Evolutionary conservation across 1,284 basidiomycete genomes (phyloP).

Genomic region (Naganishia sp.): DNA sequence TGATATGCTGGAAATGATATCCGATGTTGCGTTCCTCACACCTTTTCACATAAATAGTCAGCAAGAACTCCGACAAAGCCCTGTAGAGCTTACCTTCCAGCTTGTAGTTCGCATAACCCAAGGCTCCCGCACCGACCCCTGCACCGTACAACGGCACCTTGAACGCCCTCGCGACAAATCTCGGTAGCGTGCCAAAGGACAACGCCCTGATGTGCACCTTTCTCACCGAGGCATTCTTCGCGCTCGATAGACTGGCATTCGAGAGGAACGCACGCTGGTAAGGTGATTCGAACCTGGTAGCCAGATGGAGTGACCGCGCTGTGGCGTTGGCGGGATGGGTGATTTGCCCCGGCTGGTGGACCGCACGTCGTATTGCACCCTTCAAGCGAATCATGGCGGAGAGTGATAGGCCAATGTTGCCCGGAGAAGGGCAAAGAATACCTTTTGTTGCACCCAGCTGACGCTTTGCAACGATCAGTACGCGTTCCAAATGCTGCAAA

Average conservation of each 20-base stretch:
- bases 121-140: conserved; percentile 81
- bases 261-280: conserved; percentile 17
- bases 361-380: conserved; percentile 7
- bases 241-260: neutral
- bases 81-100: conserved; percentile 69
- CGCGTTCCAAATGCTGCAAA: too few species aligned
- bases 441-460: too few species aligned
- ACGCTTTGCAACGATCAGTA: too few species aligned
- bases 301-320: conserved; percentile 15
- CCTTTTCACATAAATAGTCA: conserved; percentile 35
- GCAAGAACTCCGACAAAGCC: neutral
- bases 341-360: neutral
- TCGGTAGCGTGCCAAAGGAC: conserved; percentile 78
- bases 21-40: conserved; percentile 48
- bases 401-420: neutral
- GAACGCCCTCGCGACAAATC: conserved; percentile 78
- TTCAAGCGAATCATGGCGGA: conserved; percentile 18
- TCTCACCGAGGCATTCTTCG: conserved; percentile 5
- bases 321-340: conserved; percentile 8
- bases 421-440: too few species aligned
- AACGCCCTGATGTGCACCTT: conserved; percentile 61
- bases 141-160: conserved; percentile 79
- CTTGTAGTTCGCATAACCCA: conserved; percentile 90
- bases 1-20: conserved; percentile 43
- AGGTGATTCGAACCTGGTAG: conserved; percentile 1